Evolutionary conservation across 2,329 filamentous ascomycete species (phyloP), one percentile per base, ranked within the genome.

Genomic region (Colletotrichum cordylinicola): DNA sequence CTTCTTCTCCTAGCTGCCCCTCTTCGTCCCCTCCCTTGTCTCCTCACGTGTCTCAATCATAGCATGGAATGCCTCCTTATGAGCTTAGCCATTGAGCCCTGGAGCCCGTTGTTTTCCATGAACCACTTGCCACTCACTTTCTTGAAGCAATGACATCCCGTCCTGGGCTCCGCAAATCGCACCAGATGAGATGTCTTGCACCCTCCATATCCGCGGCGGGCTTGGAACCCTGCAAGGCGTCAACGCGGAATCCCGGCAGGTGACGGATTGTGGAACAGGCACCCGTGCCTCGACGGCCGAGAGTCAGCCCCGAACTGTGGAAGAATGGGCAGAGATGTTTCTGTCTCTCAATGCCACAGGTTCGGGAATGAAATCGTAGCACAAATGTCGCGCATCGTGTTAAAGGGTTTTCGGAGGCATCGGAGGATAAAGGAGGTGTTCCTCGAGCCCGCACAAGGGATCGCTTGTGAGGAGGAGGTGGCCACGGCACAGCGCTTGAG

Each of bases 241-340:
- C 27, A 18, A 39, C 27, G 27, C 27, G 70, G 37, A 24, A 37
- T 67, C 31, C 29, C 29, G 27, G 29, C 16, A 31, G 71, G 39
- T 64, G 39, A 68, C 56, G 65, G 18, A 55, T 62, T 69, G 56
- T 55, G 55, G 37, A 31, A 69, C 65, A 61, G 67, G 29, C 65
- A 65, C 39, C 18, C 12, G 24, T 52, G 6, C 15, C n/a, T 52
- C n/a, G 18, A 21, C 15, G 55, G 31, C 13, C 33, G 24, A 62
- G 24, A 27, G 24, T 37, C 27, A n/a, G 55, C 37, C 15, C 35
- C 35, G 37, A n/a, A 15, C 24, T 21, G 60, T 27, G 43, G 31
- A 73, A 64, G 66, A 74, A 74, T 70, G 71, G 39, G 21, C 56
- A 24, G 56, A 70, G 52, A 70, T 39, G 70, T 64, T 77, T 58